A percentile compares a stretch with the other conserved stretches of the same genome.
These are phyloP conservation scores for Harringtonia aguacate DNA, from an alignment of 2,329 filamentous ascomycete genomes.

Conservation along the genomic window DNA sequence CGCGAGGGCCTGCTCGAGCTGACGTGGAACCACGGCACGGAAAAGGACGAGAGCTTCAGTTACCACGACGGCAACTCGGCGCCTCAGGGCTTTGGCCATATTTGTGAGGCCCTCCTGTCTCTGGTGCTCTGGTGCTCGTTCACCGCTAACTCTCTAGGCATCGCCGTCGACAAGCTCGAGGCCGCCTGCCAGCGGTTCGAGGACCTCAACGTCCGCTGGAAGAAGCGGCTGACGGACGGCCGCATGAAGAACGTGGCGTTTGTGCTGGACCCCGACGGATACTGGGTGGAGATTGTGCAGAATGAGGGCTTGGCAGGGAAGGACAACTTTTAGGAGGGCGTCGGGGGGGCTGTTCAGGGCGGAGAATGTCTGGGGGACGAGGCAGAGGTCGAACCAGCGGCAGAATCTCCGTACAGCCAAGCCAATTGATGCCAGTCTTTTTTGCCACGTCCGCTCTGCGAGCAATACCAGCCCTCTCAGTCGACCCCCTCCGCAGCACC, in stretches of 20 bases:
- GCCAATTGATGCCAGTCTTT: neutral
- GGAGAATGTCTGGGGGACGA: no score
- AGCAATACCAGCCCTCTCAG: no score
- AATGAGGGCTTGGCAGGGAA: constrained; percentile 56
- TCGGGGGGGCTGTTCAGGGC: no score
- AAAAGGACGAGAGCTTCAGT: constrained; percentile 70
- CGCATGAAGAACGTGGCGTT: constrained; percentile 93
- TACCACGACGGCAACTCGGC: constrained; percentile 91
- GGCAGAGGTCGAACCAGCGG: no score
- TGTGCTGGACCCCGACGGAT: constrained; percentile 75
- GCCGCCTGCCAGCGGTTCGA: constrained; percentile 83
- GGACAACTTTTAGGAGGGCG: constrained; percentile 30
- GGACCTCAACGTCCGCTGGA: constrained; percentile 72
- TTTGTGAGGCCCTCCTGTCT: constrained; percentile 50
- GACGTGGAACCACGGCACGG: constrained; percentile 75
- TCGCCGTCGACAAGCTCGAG: constrained; percentile 81
- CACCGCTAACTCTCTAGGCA: constrained; percentile 30
- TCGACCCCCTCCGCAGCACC: no score
- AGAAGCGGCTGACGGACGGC: constrained; percentile 89
- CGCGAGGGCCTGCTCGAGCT: constrained; percentile 82
- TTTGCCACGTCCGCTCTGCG: no score
- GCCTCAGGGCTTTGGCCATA: constrained; percentile 90
- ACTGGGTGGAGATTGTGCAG: constrained; percentile 74
- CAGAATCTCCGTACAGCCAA: no score
- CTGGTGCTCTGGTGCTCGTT: neutral